Base-by-base conservation (phyloP, 345 rosid genomes). In the Syzygium grande region DNA sequence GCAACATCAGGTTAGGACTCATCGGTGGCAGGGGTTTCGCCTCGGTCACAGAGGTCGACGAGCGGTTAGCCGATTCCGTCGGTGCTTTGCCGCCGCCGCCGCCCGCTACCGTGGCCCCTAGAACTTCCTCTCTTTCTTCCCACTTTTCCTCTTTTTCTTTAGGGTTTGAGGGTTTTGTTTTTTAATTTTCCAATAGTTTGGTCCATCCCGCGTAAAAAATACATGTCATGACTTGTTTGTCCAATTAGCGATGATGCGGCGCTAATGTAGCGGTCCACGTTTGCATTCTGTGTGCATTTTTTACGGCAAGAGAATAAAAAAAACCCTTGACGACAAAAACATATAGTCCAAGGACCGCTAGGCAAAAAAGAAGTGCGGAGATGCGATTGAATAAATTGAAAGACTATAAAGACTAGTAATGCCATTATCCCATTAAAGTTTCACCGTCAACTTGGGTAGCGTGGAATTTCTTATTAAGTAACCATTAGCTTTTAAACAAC, bases 231-330 rank as follows among this genome's bases (percentile, higher is more conserved):
- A 16, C 9, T 63, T 1, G 77, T 29, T 63, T 63, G 77, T 63
- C 21, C 77, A 4, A 1, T 14, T 2, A 14, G 19, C 8, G 10
- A 8, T 63, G 9, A 63, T 3, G 38, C 7, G 38, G 38, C 38
- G 15, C 29, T n/a, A 1, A 3, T 29, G 38, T 0, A 0, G 21
- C 0, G 41, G 34, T 29, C 17, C 38, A 63, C 0, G 2, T 63
- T 0, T 63, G 19, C 77, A 63, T 3, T 15, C 3, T 1, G 3
- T 63, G 13, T 61, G 2, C 9, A 13, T 61, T 61, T 61, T 61
- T n/a, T 13, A 0, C 2, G 0, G 0, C 38, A 3, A 5, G 65
- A 29, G n/a, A n/a, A n/a, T n/a, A 2, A 14, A 12, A 0, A 63
- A 7, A 43, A 43, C 5, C 46, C 46, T 43, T 43, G 46, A 43